Evolutionary conservation across 768 basidiomycete genomes (phyloP).

Genomic region (Boletus rubescentipes): DNA sequence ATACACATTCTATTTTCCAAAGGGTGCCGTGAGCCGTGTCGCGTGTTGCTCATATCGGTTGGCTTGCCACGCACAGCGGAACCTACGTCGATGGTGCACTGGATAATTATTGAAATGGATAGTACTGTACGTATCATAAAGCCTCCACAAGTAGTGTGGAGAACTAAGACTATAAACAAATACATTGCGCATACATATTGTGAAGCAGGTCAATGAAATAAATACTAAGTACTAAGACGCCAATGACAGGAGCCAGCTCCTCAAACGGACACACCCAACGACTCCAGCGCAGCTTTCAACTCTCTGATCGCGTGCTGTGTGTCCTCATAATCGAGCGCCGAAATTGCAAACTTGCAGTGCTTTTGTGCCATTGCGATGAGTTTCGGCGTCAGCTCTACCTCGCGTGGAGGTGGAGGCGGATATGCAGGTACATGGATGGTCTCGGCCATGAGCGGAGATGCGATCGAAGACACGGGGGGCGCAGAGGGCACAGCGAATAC

Average conservation of each 20-base stretch:
- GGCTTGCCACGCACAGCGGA: too few species aligned
- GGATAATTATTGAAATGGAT: background rate
- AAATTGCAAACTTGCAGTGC: constrained; percentile 90
- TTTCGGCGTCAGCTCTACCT: constrained; percentile 56
- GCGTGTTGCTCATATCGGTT: background rate
- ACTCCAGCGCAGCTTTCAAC: constrained; percentile 68
- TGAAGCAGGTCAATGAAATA: background rate
- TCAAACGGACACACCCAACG: constrained; percentile 52
- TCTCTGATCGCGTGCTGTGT: constrained; percentile 82
- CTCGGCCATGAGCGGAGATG: background rate
- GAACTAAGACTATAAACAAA: background rate
- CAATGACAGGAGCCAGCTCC: constrained; percentile 4
- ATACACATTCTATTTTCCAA: constrained; percentile 12
- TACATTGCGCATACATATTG: constrained; percentile 2
- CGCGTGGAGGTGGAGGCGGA: constrained; percentile 20
- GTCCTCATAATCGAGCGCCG: constrained; percentile 96
- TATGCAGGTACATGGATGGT: constrained; percentile 15
- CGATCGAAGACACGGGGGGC: background rate
- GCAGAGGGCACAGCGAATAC: constrained; percentile 12
- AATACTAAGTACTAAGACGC: constrained; percentile 1
- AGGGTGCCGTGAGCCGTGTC: background rate
- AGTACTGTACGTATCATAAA: constrained; percentile 2
- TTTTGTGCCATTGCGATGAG: constrained; percentile 80
- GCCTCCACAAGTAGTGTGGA: background rate
- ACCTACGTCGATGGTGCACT: background rate